A percentile compares a stretch with the other conserved stretches of the same genome.
Conservation (phyloP, 2,329 filamentous ascomycete species). For the Alternaria longipes region DNA sequence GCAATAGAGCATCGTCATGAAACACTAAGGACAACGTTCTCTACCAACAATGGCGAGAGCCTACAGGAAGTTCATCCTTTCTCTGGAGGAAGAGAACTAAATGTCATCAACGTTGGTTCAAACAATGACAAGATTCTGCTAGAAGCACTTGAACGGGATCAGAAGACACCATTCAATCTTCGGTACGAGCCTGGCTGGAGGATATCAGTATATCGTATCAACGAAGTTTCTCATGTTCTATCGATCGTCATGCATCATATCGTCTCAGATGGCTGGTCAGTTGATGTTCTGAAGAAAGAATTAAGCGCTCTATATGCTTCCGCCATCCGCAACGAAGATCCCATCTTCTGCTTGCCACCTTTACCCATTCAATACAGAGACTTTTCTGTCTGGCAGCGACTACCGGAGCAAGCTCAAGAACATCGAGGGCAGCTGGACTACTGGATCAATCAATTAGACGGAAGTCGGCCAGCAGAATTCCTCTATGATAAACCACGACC, state of each 20-base stretch:
- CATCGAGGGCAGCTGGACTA: constrained; percentile 1
- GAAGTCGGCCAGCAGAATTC: constrained; percentile 5
- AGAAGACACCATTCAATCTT: constrained; percentile 2
- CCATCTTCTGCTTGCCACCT: background rate
- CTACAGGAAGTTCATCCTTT: background rate
- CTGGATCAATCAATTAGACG: background rate
- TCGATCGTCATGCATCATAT: constrained; percentile 24
- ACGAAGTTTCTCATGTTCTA: constrained; percentile 2
- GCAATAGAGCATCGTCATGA: constrained; percentile 3
- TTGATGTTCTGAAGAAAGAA: constrained; percentile 8
- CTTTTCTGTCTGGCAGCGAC: constrained; percentile 6
- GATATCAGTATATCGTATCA: background rate
- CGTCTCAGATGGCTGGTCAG: constrained; percentile 20
- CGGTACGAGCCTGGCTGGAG: constrained; percentile 1
- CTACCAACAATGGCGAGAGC: background rate
- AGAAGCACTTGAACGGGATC: too few species aligned
- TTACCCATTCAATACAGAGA: constrained; percentile 7
- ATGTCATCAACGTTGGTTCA: too few species aligned
- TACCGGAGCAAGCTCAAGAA: background rate
- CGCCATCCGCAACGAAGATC: background rate
- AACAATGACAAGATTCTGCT: too few species aligned
- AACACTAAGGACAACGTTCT: constrained; percentile 6
- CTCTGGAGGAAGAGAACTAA: too few species aligned
- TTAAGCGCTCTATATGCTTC: background rate
- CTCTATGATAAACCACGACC: constrained; percentile 7